Evolutionary conservation across 768 basidiomycete genomes (phyloP).

Genomic region (Trametes punicea): DNA sequence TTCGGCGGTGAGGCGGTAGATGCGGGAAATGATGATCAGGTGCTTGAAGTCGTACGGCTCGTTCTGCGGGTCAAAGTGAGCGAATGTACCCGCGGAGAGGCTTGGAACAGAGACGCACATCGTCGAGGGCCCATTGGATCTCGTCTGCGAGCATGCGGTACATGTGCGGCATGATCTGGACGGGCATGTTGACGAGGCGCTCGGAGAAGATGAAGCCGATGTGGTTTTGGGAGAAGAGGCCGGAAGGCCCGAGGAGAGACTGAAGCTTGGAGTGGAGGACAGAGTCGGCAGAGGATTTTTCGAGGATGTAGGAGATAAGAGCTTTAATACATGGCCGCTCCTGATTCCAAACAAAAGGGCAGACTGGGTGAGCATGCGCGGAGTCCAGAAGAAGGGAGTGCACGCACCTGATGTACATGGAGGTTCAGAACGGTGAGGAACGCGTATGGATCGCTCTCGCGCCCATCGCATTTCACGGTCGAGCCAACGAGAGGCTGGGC

Average conservation of each 20-base stretch:
- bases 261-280: constrained; percentile 53
- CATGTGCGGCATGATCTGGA: constrained; percentile 89
- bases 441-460: constrained; percentile 88
- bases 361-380: neutral
- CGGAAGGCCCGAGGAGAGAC: constrained; percentile 41
- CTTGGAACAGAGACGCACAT: constrained; percentile 41
- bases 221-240: constrained; percentile 41
- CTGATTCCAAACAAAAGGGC: constrained; percentile 43
- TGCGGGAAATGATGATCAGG: constrained; percentile 72
- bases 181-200: constrained; percentile 92
- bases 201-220: constrained; percentile 87
- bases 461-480: constrained; percentile 89
- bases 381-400: neutral
- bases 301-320: constrained; percentile 65
- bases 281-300: constrained; percentile 49
- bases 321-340: constrained; percentile 68
- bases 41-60: constrained; percentile 72
- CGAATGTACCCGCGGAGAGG: neutral
- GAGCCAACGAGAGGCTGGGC: constrained; percentile 76
- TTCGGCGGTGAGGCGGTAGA: constrained; percentile 67
- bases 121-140: constrained; percentile 64
- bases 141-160: constrained; percentile 87
- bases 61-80: constrained; percentile 32
- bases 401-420: constrained; percentile 56
- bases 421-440: constrained; percentile 83